Evolutionary conservation across 129 eudicot species (phyloP), one percentile per base, ranked within the genome.

Genomic region (Artemisia annua): DNA sequence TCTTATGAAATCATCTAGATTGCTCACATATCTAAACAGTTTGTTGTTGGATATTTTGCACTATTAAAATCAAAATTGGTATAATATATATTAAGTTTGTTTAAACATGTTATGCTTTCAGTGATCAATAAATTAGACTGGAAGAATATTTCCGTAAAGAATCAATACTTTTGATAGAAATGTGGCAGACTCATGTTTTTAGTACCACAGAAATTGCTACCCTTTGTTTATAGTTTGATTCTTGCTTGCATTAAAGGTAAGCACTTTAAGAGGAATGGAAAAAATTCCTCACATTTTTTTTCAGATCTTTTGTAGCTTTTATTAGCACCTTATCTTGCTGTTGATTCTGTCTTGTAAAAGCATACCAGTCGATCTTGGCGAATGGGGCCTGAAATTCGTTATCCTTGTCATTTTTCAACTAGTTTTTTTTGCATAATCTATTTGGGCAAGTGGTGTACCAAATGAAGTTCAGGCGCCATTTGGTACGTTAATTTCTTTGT

Each of bases 201-300:
- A 63, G 81, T 78, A 78, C 86, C 81, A 74, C 78, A 78, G 67
- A 67, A 78, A 74, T 83, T 78, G 78, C 75, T 57, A 78, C 69
- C 75, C 71, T 63, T 67, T 53, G 58, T 71, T 63, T 59, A 63
- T 71, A 53, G 18, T 54, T 78, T 78, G 77, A 78, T 78, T 78
- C 82, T 63, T 63, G 72, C 66, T 78, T 63, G 67, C 65, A 52
- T 44, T 71, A 78, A 78, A 71, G 82, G 72, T 71, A 54, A 17
- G 63, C 72, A 78, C 77, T 63, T 71, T 71, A 63, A 71, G 35
- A 63, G 81, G 61, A 71, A 44, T 64, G 30, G 46, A 65, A 66
- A 39, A 63, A 70, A 63, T 71, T 71, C 77, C 71, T 56, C 52
- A 17, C 50, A 70, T 77, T 76, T 61, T 39, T 70, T 69, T 70